These are phyloP conservation scores for Mortierella sp. DNA, from an alignment of 371 early-diverging fungal species.

Conservation along the genomic window DNA sequence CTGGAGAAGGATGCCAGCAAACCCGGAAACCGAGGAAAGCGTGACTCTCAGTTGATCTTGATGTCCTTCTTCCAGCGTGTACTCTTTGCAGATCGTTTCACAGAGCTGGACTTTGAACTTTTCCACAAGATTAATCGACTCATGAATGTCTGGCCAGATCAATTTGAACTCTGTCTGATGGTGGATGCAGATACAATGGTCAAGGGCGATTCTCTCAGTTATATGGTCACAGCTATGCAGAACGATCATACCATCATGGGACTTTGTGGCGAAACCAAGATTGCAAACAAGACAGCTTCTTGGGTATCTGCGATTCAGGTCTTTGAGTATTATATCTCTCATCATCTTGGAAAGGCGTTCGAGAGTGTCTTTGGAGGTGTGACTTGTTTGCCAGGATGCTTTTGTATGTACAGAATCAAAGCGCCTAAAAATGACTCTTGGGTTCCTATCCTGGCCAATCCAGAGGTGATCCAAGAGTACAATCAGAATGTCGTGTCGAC, in stretches of 20 bases:
- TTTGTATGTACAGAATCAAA: slow-evolving; percentile 92
- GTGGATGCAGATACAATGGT: slow-evolving; percentile 82
- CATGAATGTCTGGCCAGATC: slow-evolving; percentile 72
- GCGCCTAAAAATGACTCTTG: slow-evolving; percentile 72
- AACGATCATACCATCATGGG: slow-evolving; percentile 78
- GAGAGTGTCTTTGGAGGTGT: slow-evolving; percentile 98
- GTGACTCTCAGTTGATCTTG: slow-evolving; percentile 89
- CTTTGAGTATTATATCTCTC: slow-evolving; percentile 97
- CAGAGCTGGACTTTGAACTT: slow-evolving; percentile 82
- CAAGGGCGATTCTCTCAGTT: slow-evolving; percentile 69
- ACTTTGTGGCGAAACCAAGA: slow-evolving; percentile 79
- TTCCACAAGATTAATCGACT: slow-evolving; percentile 75
- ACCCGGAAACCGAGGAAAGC: slow-evolving; percentile 89
- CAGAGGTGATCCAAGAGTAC: slow-evolving; percentile 88
- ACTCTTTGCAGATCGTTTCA: slow-evolving; percentile 82
- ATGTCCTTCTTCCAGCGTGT: slow-evolving; percentile 86
- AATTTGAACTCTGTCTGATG: slow-evolving; percentile 81
- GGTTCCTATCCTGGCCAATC: slow-evolving; percentile 78
- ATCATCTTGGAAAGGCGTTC: slow-evolving; percentile 95
- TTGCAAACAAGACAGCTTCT: slow-evolving; percentile 74
- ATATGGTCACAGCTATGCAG: slow-evolving; percentile 74
- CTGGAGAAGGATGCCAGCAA: slow-evolving; percentile 64
- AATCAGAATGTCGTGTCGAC: slow-evolving; percentile 92
- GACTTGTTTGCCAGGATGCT: slow-evolving; percentile 98
- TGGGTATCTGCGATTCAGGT: slow-evolving; percentile 67